Evolutionary conservation across 2,329 filamentous ascomycete species (phyloP).

Genomic region (Colletotrichum orbiculare): DNA sequence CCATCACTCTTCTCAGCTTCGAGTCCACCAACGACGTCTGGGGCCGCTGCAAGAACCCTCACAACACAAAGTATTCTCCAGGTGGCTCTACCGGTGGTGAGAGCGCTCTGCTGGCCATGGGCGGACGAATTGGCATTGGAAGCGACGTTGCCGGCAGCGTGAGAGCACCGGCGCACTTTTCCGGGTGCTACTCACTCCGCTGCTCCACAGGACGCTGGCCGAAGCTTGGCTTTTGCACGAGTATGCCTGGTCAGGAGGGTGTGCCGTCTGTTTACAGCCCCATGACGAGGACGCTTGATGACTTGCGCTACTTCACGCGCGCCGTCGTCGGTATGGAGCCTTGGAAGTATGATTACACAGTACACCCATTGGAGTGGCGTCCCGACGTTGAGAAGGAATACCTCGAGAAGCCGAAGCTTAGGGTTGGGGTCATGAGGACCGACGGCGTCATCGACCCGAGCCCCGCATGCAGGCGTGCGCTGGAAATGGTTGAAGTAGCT

Average conservation of each 20-base stretch:
- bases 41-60: conserved; percentile 85
- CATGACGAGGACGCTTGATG: conserved; percentile 87
- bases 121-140: conserved; percentile 88
- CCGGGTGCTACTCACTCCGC: conserved; percentile 86
- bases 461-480: conserved; percentile 82
- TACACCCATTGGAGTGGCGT: conserved; percentile 87
- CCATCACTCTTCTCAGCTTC: conserved; percentile 87
- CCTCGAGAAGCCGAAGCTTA: conserved; percentile 69
- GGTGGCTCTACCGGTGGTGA: conserved; percentile 93
- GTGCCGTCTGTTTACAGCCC: conserved; percentile 90
- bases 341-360: conserved; percentile 88
- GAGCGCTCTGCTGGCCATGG: conserved; percentile 81
- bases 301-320: conserved; percentile 86
- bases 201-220: conserved; percentile 94
- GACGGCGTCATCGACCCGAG: conserved; percentile 88
- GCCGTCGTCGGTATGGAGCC: conserved; percentile 83
- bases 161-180: conserved; percentile 87
- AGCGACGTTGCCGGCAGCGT: conserved; percentile 93
- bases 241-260: conserved; percentile 93
- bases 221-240: conserved; percentile 84
- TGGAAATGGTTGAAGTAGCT: conserved; percentile 77
- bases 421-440: conserved; percentile 80
- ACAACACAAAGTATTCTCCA: conserved; percentile 85
- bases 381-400: conserved; percentile 69
- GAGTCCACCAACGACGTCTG: conserved; percentile 84